Evolutionary conservation across 2,329 filamentous ascomycete species (phyloP), one percentile per base, ranked within the genome.

Genomic region (Stachybotrys echinatus): DNA sequence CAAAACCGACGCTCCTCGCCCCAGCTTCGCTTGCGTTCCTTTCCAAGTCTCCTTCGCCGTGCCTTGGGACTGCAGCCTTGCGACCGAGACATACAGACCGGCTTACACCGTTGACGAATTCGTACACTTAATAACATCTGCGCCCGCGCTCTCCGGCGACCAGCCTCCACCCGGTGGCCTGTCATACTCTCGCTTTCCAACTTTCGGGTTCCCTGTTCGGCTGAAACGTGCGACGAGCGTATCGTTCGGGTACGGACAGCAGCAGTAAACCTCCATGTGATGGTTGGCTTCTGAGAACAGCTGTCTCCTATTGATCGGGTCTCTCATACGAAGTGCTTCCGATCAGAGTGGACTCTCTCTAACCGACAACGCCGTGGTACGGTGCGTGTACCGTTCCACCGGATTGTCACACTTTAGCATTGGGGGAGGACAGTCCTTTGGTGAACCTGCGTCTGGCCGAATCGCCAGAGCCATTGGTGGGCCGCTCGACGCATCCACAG

Each of bases 341-440:
- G 54, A 53, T 55, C 53, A 60, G 58, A 59, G 56, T 60, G 60
- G 57, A 55, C 57, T 56, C 56, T 55, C 57, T 59, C 60, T 61
- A 55, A 55, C 58, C 48, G 51, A 63, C 49, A 59, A 57, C 56
- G 54, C 59, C 65, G 63, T 67, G 64, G 62, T 62, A 65, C 64
- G 67, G 72, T 74, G 69, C 58, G 67, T 70, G 59, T 58, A 52
- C 61, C 62, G 66, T 72, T 62, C 59, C 63, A 71, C 67, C 62
- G 58, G 53, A 54, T 60, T 54, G 50, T 54, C 52, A 53, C 52
- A 50, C 54, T 52, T 53, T 57, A 55, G 50, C 46, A 50, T 52
- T 49, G 47, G 44, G 44, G 42, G 48, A 46, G 50, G 57, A 49
- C 48, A 52, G 51, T 53, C 49, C 23, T 54, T 49, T 45, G 55